Evolutionary conservation across 2,329 filamentous ascomycete genomes (phyloP), one percentile per base, ranked within the genome.

Genomic region (Exophiala viscosa): DNA sequence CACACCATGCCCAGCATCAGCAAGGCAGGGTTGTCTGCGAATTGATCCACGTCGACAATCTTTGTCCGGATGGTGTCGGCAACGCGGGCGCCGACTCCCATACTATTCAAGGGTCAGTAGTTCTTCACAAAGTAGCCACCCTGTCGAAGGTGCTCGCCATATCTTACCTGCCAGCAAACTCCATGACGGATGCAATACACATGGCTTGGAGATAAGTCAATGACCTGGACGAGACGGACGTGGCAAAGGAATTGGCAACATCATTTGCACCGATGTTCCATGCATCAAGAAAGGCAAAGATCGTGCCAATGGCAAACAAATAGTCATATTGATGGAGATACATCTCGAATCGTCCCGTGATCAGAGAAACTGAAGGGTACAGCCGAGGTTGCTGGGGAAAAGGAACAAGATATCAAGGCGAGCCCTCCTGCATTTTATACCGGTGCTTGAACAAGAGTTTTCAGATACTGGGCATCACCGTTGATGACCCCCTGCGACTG

Each of bases 171-270:
- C 84, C 85, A 45, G 81, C 69, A 68, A 87, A 75, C 68, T 88
- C 85, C 69, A 86, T 87, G 58, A 87, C 69, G 39, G 81, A 79
- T 42, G 82, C 81, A 45, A 86, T 72, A 31, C 83, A 61, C 82
- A 85, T 85, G 58, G 82, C 85, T 71, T 86, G 83, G 60, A 81
- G 70, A 72, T 87, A 86, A 2, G 83, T 77, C 63, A 89, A 76
- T 59, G 87, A 90, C 49, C 87, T 75, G 15, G 87, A 90, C n/a
- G 87, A 90, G 52, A 91, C 87, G 62, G 81, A 85, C 62, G 87
- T 91, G 7, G 87, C 87, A 83, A 86, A 91, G 45, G 87, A 76
- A 72, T 91, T 91, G 66, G 87, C 87, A 52, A 91, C 87, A 85
- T 91, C 87, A 71, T 90, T 88, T 63, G 85, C 85, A 69, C 85